Evolutionary conservation across 2,329 filamentous ascomycete species (phyloP), one percentile per base, ranked within the genome.

Genomic region (Boeremia lycopersici): DNA sequence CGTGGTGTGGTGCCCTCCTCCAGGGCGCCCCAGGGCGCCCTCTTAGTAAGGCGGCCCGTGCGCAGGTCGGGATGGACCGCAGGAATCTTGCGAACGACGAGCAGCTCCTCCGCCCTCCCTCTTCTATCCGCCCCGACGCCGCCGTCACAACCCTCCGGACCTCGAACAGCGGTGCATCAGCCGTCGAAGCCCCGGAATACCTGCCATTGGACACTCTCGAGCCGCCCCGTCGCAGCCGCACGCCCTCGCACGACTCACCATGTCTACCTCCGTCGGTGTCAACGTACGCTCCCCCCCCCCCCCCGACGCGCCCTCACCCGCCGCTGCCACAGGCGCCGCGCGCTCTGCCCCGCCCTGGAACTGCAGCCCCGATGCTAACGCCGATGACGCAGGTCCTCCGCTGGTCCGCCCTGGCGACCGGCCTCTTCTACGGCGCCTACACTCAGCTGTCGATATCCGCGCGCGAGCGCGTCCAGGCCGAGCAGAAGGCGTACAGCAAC

Each of bases 381-480:
- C 28, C 40, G 39, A 60, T 59, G 48, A 45, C 47, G 53, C 78
- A 99, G 95, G 93, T 99, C 78, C 86, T 98, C 78, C 93, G 95
- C 81, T 99, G 93, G 85, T 93, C 92, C 74, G 93, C 93, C 76
- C 90, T 99, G 67, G 90, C 88, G 74, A 83, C 91, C 73, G 95
- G 95, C 76, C 82, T 98, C 76, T 88, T 96, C 81, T 99, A 99
- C 83, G 95, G 95, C 77, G 87, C 96, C 82, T 90, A 88, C 79
- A 93, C 96, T 83, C 95, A 99, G 82, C 84, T 89, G 74, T 85
- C 86, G 60, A 89, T 99, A 78, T 88, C 81, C 67, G 78, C 89
- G 53, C 78, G 84, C 71, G 86, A 92, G 73, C 89, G 87, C 79
- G 79, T 84, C 82, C 87, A 66, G 85, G 88, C 69, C 84, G 86